phyloP scores from a whole-genome alignment of 1,139 yeast species.

The Candida pseudoviswanathii region DNA sequence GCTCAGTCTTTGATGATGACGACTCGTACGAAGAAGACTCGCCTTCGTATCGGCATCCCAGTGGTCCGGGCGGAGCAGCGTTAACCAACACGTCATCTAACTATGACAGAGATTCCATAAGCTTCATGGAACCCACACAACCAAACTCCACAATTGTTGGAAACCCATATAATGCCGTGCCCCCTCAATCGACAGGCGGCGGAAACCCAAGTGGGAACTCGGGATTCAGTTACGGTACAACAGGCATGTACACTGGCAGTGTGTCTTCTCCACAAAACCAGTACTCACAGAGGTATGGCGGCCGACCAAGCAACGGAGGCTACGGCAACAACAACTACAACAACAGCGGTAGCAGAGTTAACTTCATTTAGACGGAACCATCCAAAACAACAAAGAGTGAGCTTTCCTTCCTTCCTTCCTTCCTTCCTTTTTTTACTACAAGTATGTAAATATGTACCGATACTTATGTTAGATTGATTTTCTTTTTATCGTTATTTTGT shows the following conservation, averaged over 20 bases:
- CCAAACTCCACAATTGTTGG: slow-evolving; percentile 50
- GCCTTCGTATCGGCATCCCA: slow-evolving; percentile 3
- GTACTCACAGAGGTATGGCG: slow-evolving; percentile 6
- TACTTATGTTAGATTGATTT: not conserved
- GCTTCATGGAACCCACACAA: slow-evolving; percentile 43
- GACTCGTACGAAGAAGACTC: slow-evolving; percentile 27
- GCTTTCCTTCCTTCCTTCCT: no score
- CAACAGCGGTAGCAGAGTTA: not conserved
- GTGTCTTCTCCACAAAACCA: slow-evolving; percentile 14
- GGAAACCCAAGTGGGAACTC: slow-evolving; percentile 4
- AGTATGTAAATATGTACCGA: not conserved
- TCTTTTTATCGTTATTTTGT: not conserved
- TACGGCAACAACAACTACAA: not conserved
- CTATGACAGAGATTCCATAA: slow-evolving; percentile 33
- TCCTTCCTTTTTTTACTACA: no score
- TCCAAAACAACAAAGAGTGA: not conserved
- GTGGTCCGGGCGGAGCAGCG: slow-evolving; percentile 9
- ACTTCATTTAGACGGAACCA: not conserved
- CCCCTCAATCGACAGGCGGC: slow-evolving; percentile 3
- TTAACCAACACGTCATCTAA: slow-evolving; percentile 13
- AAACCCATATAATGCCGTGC: slow-evolving; percentile 35
- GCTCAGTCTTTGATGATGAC: slow-evolving; percentile 32
- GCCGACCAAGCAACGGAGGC: not conserved
- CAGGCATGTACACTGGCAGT: slow-evolving; percentile 14
- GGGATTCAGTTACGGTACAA: slow-evolving; percentile 18